Evolutionary conservation across 768 basidiomycete genomes (phyloP), one percentile per base, ranked within the genome.

Genomic region (Tephrocybe sp.): DNA sequence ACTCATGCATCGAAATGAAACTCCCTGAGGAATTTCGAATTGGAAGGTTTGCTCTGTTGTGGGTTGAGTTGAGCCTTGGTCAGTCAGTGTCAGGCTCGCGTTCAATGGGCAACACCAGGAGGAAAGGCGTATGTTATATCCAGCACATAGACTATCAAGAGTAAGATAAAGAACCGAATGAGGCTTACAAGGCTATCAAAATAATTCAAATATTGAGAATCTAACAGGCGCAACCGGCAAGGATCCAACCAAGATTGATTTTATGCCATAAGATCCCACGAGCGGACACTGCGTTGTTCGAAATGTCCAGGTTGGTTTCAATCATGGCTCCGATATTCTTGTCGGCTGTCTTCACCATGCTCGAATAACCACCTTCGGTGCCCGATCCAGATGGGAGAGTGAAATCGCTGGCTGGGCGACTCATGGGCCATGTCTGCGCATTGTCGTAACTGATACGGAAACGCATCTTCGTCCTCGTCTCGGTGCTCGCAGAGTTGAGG

Each of bases 401-500:
- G 14, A 46, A 36, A 36, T 45, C 44, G 12, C 44, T 45, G 14
- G 32, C 7, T 3, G 44, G 44, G 32, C 44, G 44, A 30, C 44
- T 45, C 44, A 3, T 46, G 8, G 15, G 17, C 45, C 45, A 46
- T 4, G 44, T 45, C 7, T 45, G 17, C 4, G 44, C 44, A 18
- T 45, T 18, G 12, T 45, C 44, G 44, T 45, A 45, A 17, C 44
- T 45, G 28, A 45, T 30, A n/a, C 44, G 44, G n/a, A 45, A 26
- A 21, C 44, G 44, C 44, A 45, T 45, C 44, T 28, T 45, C 6
- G 25, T 45, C 8, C 44, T 7, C 8, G 33, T 21, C n/a, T 30
- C n/a, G 14, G 44, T 45, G 26, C 44, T 45, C 5, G 44, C 44
- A 12, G 44, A 45, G 20, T 45, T 45, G 15, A 32, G 26, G 44